Conservation (phyloP, 176 grass and related monocot genomes). For the Aegilops umbellulata region DNA sequence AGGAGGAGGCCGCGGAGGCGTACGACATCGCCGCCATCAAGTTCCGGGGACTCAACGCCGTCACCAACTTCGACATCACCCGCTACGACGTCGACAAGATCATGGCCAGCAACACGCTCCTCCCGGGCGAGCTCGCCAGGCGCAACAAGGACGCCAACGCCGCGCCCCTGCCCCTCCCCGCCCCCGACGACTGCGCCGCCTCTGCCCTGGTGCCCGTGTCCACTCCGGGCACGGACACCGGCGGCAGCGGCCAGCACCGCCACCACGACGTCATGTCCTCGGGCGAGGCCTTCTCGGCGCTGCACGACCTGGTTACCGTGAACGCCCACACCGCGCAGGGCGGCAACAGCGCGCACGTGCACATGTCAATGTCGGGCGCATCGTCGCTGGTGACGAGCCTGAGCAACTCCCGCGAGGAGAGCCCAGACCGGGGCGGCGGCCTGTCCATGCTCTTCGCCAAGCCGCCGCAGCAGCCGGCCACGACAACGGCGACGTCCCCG, state of each 20-base stretch:
- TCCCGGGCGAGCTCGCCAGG: slow-evolving; percentile 68
- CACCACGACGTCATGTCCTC: slow-evolving; percentile 29
- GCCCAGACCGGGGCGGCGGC: slow-evolving; percentile 57
- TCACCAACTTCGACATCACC: slow-evolving; percentile 98
- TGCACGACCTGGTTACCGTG: slow-evolving; percentile 44
- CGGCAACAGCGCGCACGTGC: neutral
- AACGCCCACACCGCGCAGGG: neutral
- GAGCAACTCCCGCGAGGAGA: slow-evolving; percentile 68
- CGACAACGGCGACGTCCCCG: neutral
- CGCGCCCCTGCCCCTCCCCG: neutral
- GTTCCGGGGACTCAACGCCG: slow-evolving; percentile 88
- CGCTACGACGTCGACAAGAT: slow-evolving; percentile 97
- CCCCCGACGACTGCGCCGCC: neutral
- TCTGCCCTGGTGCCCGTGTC: slow-evolving; percentile 1
- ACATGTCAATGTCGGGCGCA: slow-evolving; percentile 39
- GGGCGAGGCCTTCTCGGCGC: slow-evolving; percentile 40
- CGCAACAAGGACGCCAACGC: slow-evolving; percentile 44
- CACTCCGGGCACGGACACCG: neutral
- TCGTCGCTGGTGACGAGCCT: slow-evolving; percentile 54
- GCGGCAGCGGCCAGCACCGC: neutral
- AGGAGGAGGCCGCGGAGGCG: slow-evolving; percentile 98
- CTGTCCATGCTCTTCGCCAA: slow-evolving; percentile 83
- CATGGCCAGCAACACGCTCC: slow-evolving; percentile 95
- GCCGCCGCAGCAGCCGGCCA: neutral
- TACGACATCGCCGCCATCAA: slow-evolving; percentile 98